Evolutionary conservation across 352 stramenopile genomes (phyloP), one percentile per base, ranked within the genome.

Genomic region (Salisapilia sapeloensis): DNA sequence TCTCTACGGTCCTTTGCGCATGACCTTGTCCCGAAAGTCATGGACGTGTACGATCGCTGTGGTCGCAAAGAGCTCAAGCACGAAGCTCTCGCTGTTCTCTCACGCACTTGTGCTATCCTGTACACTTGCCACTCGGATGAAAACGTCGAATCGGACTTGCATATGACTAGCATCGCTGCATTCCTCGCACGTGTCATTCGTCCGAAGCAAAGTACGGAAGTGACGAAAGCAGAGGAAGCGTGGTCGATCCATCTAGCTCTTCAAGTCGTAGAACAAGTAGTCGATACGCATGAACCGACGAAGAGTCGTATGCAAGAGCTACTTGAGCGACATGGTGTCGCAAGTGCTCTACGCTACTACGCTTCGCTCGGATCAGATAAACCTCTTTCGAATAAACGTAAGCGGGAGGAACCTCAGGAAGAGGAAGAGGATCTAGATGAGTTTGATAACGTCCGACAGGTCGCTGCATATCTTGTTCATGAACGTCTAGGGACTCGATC

Each of bases 181-280:
- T 82, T 82, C 29, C 42, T 82, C 14, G 50, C 60, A 0, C 57
- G 57, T 10, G 53, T 82, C 4, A 35, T 82, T 11, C 62, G 62
- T 20, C 62, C 61, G 4, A 63, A 65, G 16, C 33, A 47, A n/a
- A 41, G 33, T 8, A 39, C 25, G n/a, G 18, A 29, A 13, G 29
- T 7, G 12, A 14, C 21, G 6, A 9, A 13, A 17, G 35, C 64
- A 14, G 48, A 52, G 9, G 53, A 70, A 25, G 21, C 50, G 8
- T 29, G 53, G 4, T 46, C 41, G 1, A 35, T 67, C 2, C 45
- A 52, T 21, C 41, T 77, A 15, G 57, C 66, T 12, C 42, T 82
- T 10, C 48, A 66, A 31, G 62, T 79, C 21, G 47, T 65, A 13
- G 53, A 77, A 24, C 43, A 48, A 4, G 48, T 50, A 9, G 18